phyloP scores from a whole-genome alignment of 495 filamentous ascomycete genomes.

The Tuber calosporum region DNA sequence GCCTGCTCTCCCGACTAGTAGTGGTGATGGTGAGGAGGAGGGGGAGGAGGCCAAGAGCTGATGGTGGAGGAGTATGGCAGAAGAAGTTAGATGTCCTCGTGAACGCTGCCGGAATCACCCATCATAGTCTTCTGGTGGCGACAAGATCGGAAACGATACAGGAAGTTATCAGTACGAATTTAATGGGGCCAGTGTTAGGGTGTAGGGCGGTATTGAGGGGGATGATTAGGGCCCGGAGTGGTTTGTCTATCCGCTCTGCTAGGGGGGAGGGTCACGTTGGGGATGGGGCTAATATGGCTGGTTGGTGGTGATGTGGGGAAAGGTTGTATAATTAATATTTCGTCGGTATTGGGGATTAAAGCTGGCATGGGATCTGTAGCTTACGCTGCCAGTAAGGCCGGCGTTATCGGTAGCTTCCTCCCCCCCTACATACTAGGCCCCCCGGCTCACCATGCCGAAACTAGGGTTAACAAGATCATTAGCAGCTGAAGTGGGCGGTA shows the following conservation, averaged over 20 bases:
- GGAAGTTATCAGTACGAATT: conserved; percentile 57
- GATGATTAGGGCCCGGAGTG: conserved; percentile 46
- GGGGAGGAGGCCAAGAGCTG: not conserved
- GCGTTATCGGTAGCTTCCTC: conserved; percentile 54
- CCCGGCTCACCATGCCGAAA: conserved; percentile 12
- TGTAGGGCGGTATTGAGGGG: conserved; percentile 52
- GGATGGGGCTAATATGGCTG: not conserved
- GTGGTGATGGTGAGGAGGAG: not conserved
- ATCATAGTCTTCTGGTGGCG: conserved; percentile 52
- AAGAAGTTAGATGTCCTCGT: conserved; percentile 57
- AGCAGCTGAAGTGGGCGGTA: conserved; percentile 54
- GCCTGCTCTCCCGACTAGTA: not conserved
- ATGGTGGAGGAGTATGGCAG: conserved; percentile 26
- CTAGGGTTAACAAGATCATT: conserved; percentile 62
- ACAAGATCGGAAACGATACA: conserved; percentile 46
- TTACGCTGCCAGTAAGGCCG: conserved; percentile 76
- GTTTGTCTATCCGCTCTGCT: conserved; percentile 28
- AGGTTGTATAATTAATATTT: conserved; percentile 72
- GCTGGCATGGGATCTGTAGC: conserved; percentile 57
- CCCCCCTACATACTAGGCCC: not conserved
- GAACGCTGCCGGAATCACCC: conserved; percentile 67
- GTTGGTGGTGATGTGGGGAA: not conserved
- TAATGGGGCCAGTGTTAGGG: conserved; percentile 61
- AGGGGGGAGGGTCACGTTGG: not conserved
- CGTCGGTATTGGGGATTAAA: conserved; percentile 61